Base-by-base conservation (phyloP, 768 basidiomycete genomes). In the Hypsizygus marmoreus region DNA sequence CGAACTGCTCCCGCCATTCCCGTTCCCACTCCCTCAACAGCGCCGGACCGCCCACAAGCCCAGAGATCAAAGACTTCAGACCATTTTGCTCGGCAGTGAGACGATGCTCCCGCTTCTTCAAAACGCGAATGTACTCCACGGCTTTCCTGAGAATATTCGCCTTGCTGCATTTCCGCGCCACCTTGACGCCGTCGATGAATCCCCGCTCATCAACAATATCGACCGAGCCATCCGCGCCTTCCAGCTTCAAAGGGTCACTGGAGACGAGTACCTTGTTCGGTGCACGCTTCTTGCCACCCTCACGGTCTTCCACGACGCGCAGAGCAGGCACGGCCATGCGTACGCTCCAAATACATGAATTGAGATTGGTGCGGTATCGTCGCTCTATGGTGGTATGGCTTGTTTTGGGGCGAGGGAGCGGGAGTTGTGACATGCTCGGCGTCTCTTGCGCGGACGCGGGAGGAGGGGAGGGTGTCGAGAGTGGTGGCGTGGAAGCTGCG, bases 361-460 rank as follows among this genome's bases (percentile, higher is more conserved):
- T 93, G 34, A 93, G 74, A 60, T 93, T 93, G 1, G 91, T 92
- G 45, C 91, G 84, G 64, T 93, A 93, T 31, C 91, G 79, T 8
- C 91, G 79, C 65, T 93, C 91, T 49, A 93, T 92, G 16, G 90
- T 91, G 3, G 91, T 93, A 60, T 93, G 91, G 55, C 86, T 87
- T 0, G 91, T 92, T 68, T 92, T 93, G n/a, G 85, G 81, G 28
- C 49, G 62, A 19, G 56, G 45, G 39, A 49, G 51, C 10, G 35
- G 35, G 5, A 11, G 29, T 14, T 42, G 34, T 10, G 47, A 44
- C 28, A 42, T 25, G 50, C 46, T 38, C 23, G 63, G 26, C 22
- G 57, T 10, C 45, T 37, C 54, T 14, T 50, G 34, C 17, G 50
- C 19, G 31, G 53, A 45, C 46, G 45, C 19, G 56, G 47, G 33